Percentiles rank a stretch among this genome's conserved stretches.
Evolutionary conservation across 768 basidiomycete species (phyloP).

Genomic region (Boletus sp.): DNA sequence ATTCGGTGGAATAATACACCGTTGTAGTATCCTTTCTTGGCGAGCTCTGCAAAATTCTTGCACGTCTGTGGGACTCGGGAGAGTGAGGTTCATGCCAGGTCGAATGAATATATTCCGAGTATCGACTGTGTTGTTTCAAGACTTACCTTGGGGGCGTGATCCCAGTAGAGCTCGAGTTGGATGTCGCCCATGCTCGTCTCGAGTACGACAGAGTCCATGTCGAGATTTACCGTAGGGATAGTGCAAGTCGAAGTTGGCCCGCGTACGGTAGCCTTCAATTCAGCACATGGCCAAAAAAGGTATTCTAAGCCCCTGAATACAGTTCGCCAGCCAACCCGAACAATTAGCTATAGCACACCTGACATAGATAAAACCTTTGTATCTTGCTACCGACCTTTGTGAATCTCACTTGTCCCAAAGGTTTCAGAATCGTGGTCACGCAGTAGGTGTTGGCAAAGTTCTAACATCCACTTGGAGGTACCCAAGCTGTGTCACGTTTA

Average conservation of each 20-base stretch:
- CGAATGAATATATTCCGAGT: neutral
- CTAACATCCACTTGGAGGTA: neutral
- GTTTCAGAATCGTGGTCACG: neutral
- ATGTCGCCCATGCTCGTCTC: conserved; percentile 86
- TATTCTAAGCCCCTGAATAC: neutral
- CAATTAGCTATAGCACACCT: too few relatives aligned
- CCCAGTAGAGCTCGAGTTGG: conserved; percentile 88
- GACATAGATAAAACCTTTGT: neutral
- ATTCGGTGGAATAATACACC: conserved; percentile 88
- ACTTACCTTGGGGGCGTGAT: conserved; percentile 75
- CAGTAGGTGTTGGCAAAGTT: neutral
- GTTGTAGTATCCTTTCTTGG: conserved; percentile 92
- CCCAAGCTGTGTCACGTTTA: neutral
- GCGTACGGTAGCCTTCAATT: neutral
- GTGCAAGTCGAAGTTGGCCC: neutral
- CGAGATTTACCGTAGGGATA: neutral
- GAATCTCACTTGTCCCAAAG: neutral
- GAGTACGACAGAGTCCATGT: conserved; percentile 57
- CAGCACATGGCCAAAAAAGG: neutral
- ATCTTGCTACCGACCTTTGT: neutral
- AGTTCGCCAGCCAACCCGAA: too few relatives aligned
- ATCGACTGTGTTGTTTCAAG: neutral
- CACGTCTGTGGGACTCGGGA: conserved; percentile 61
- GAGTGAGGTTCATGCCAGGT: conserved; percentile 2
- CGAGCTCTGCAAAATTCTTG: conserved; percentile 89